A percentile compares a stretch with the other conserved stretches of the same genome.
These are phyloP conservation scores for Arabis alpina DNA, from an alignment of 345 rosid species.

Conservation along the genomic window DNA sequence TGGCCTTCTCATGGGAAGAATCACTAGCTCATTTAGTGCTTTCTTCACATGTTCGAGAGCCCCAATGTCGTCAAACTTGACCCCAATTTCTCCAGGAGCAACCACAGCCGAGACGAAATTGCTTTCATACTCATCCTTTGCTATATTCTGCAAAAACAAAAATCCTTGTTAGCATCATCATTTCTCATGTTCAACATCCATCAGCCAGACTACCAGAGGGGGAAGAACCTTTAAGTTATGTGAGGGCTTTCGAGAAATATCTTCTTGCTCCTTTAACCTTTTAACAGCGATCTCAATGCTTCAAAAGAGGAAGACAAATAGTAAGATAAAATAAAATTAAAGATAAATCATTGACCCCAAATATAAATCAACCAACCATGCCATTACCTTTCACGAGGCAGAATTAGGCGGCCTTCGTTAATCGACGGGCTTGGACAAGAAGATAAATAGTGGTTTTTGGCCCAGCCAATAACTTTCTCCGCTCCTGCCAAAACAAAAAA, in stretches of 20 bases:
- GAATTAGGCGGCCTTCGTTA: constrained; percentile 67
- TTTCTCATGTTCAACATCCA: constrained; percentile 20
- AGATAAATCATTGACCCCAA: constrained; percentile 5
- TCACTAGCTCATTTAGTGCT: constrained; percentile 91
- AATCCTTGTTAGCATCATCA: constrained; percentile 34
- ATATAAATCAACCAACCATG: constrained; percentile 10
- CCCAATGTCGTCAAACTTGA: constrained; percentile 89
- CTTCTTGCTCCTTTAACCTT: constrained; percentile 88
- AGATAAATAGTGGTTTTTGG: constrained; percentile 84
- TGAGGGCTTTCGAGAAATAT: constrained; percentile 62
- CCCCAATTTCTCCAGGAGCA: constrained; percentile 93
- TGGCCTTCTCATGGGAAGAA: constrained; percentile 99
- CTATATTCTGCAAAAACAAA: constrained; percentile 65
- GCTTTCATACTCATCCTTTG: constrained; percentile 87
- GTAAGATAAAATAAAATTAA: constrained; percentile 33
- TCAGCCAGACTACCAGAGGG: constrained; percentile 8
- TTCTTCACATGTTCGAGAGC: constrained; percentile 97
- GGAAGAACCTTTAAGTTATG: constrained; percentile 72
- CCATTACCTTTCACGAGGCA: constrained; percentile 85
- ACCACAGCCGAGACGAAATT: constrained; percentile 92
- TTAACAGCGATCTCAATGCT: constrained; percentile 86
- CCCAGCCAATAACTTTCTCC: constrained; percentile 97
- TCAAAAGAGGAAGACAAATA: constrained; percentile 43
- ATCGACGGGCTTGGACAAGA: constrained; percentile 65
- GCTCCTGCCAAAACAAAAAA: constrained; percentile 61